Base-by-base conservation (phyloP, 164 flowering plant species). In the Platanus orientalis region DNA sequence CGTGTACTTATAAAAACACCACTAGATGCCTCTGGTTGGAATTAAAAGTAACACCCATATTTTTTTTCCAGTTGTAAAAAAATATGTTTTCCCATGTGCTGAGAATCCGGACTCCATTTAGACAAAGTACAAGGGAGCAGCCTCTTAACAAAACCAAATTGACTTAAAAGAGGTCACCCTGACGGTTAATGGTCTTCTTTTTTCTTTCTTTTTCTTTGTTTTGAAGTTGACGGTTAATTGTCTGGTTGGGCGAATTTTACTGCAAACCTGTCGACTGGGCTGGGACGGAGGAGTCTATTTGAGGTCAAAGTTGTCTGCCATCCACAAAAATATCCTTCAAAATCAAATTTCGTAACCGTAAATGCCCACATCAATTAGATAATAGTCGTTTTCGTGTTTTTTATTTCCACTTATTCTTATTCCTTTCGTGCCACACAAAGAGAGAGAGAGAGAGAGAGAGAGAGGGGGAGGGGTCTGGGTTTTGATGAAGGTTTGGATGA, bases 401-500 rank as follows among this genome's bases (percentile, higher is more conserved):
- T 20, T 14, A 24, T 13, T 60, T 45, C 4, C 28, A 29, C 30
- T 29, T 29, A 14, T 36, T 36, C 12, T 1, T 14, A 36, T 36
- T 36, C 9, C 42, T 32, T 53, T 47, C 27, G 11, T 54, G 27
- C 57, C 28, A 21, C 36, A 13, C 6, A 28, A 56, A 62, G 40
- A 69, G 47, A 65, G 57, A 60, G 40, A 61, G 57, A 49, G 44
- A 14, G 60, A 61, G 67, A 45, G 32, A 36, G 58, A 45, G 61
- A 54, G 50, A 34, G 64, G 60, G 52, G 57, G 58, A 57, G 55
- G 69, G 64, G 60, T 53, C 63, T 67, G 52, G 54, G 57, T 24
- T 66, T 49, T 65, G 72, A 64, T 60, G 64, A 39, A 75, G 68
- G 49, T 61, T 58, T 54, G 42, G 78, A 44, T 75, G 72, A 57